Evolutionary conservation across 2,329 filamentous ascomycete species (phyloP).

Genomic region (Pseudocercospora macadamiae): DNA sequence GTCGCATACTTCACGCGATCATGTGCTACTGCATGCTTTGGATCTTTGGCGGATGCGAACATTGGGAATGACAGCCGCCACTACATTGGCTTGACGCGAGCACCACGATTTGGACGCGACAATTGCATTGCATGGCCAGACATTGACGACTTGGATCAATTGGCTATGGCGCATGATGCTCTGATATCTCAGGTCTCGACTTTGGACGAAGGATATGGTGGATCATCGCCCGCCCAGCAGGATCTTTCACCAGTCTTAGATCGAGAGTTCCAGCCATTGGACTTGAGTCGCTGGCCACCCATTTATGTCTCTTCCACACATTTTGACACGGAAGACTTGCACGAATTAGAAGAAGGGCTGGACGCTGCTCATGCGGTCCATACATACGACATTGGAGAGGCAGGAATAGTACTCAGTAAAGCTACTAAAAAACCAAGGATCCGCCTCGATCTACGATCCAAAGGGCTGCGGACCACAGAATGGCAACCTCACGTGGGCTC

Average conservation of each 20-base stretch:
- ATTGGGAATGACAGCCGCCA: conserved; percentile 1
- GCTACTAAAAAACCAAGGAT: conserved; percentile 71
- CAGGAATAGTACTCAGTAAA: conserved; percentile 73
- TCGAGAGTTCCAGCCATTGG: conserved; percentile 28
- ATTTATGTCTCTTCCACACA: conserved; percentile 76
- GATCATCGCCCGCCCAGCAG: conserved; percentile 7
- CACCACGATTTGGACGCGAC: background rate
- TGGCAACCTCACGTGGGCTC: background rate
- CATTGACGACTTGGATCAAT: background rate
- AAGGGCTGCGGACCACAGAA: conserved; percentile 59
- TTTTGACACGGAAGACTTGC: conserved; percentile 64
- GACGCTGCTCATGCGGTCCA: conserved; percentile 58
- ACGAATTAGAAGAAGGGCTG: conserved; percentile 66
- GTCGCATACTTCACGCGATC: background rate
- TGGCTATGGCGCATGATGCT: conserved; percentile 1
- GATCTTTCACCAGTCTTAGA: background rate
- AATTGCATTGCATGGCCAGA: background rate
- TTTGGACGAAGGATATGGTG: background rate
- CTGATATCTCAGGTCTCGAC: background rate
- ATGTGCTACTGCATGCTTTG: conserved; percentile 8
- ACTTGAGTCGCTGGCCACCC: conserved; percentile 57
- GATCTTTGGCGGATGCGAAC: background rate
- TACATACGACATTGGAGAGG: conserved; percentile 73
- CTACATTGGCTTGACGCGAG: background rate
- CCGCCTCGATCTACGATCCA: conserved; percentile 73